phyloP scores from a whole-genome alignment of 2,329 filamentous ascomycete species.

The Exophiala sp. region DNA sequence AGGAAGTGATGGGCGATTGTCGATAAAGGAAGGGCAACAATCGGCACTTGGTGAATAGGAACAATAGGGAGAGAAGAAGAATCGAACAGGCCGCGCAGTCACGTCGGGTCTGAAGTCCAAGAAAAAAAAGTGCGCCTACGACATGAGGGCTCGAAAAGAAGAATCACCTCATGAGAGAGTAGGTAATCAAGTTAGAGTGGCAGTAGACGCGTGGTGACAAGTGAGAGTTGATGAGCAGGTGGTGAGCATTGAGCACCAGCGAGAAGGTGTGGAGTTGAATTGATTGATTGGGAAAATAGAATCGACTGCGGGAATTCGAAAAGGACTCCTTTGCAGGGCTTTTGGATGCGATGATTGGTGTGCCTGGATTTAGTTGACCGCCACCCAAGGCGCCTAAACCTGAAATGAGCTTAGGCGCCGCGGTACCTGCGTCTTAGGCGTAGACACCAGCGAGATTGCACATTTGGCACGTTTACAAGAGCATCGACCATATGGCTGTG shows the following conservation, averaged over 20 bases:
- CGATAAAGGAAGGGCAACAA: constrained; percentile 38
- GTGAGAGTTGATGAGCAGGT: too few species aligned
- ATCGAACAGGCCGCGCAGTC: constrained; percentile 18
- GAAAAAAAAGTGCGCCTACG: constrained; percentile 4
- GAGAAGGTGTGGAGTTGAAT: not conserved
- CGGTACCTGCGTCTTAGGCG: constrained; percentile 19
- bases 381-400: constrained; percentile 8
- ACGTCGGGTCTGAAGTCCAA: constrained; percentile 8
- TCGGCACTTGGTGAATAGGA: constrained; percentile 27
- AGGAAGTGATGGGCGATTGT: constrained; percentile 25
- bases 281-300: not conserved
- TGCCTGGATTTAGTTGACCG: constrained; percentile 21
- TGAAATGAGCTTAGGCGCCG: constrained; percentile 11
- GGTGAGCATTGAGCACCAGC: not conserved
- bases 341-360: constrained; percentile 21
- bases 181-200: constrained; percentile 7
- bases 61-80: constrained; percentile 15
- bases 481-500: too few species aligned
- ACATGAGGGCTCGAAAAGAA: constrained; percentile 3
- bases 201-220: constrained; percentile 14
- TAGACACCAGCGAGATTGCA: constrained; percentile 16
- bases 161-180: not conserved
- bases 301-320: not conserved
- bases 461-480: not conserved
- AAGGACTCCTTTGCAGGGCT: not conserved